These are phyloP conservation scores for Penicillium sp. DNA, from an alignment of 2,329 filamentous ascomycete genomes.

Conservation along the genomic window DNA sequence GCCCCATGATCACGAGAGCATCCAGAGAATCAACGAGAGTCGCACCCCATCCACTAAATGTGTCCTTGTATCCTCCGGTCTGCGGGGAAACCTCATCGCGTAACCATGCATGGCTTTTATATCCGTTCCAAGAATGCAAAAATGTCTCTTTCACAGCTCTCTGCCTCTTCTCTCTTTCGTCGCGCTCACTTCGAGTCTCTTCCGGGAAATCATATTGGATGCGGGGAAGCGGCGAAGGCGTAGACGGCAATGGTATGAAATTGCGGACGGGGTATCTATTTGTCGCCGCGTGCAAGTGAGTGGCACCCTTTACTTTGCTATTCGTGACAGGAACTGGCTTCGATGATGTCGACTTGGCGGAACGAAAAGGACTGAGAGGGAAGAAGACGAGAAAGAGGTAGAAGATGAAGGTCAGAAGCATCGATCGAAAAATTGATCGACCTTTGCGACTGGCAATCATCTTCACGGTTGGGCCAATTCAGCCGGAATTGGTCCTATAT, in stretches of 20 bases:
- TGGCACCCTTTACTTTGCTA: conserved; percentile 11
- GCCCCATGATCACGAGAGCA: conserved; percentile 76
- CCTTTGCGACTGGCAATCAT: conserved; percentile 24
- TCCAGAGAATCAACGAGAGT: conserved; percentile 78
- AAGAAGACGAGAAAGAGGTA: conserved; percentile 21
- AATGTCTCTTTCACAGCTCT: conserved; percentile 67
- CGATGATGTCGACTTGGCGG: conserved; percentile 10
- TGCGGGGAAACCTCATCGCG: conserved; percentile 81
- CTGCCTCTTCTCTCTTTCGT: conserved; percentile 59
- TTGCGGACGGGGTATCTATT: conserved; percentile 72
- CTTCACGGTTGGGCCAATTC: no score
- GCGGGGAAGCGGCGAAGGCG: conserved; percentile 63
- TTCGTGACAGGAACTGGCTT: conserved; percentile 10
- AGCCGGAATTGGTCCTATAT: no score
- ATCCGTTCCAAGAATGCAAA: conserved; percentile 73
- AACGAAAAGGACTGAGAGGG: conserved; percentile 6
- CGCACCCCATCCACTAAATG: conserved; percentile 87
- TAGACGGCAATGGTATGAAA: conserved; percentile 67
- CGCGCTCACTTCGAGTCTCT: conserved; percentile 56
- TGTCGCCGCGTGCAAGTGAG: conserved; percentile 64
- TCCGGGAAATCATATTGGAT: conserved; percentile 67
- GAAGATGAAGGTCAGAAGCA: conserved; percentile 14
- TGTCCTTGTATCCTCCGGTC: conserved; percentile 62
- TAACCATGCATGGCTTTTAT: conserved; percentile 72
- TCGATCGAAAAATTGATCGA: conserved; percentile 14